phyloP scores from a whole-genome alignment of 2,329 filamentous ascomycete genomes.

The Apiospora kogelbergensis region DNA sequence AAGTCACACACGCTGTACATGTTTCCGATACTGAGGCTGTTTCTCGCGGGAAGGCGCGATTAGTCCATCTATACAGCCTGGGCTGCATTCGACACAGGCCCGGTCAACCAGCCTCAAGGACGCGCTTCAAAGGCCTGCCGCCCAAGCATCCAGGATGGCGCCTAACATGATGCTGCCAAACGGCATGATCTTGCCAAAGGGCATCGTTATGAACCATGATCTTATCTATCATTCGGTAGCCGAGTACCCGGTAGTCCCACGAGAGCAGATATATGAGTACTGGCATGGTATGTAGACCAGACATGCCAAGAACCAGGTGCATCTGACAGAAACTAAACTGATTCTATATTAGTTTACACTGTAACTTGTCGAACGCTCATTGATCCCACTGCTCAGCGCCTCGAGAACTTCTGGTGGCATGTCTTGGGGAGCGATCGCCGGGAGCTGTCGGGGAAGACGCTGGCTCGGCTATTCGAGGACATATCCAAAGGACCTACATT shows the following conservation, averaged over 20 bases:
- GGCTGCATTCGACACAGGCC: not conserved
- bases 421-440: slow-evolving; percentile 61
- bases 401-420: slow-evolving; percentile 68
- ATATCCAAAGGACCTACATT: slow-evolving; percentile 59
- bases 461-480: slow-evolving; percentile 57
- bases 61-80: not conserved
- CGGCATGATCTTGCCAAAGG: slow-evolving; percentile 49
- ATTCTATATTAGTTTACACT: slow-evolving; percentile 51
- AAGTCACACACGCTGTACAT: not conserved
- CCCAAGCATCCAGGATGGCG: not conserved
- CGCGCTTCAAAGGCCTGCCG: not conserved
- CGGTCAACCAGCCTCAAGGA: not conserved
- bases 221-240: slow-evolving; percentile 56
- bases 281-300: slow-evolving; percentile 50
- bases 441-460: slow-evolving; percentile 49
- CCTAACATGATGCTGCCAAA: slow-evolving; percentile 7
- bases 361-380: slow-evolving; percentile 57
- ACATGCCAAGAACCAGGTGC: not conserved
- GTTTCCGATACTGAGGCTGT: slow-evolving; percentile 8
- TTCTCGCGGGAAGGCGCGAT: not conserved
- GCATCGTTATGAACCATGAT: slow-evolving; percentile 54
- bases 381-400: slow-evolving; percentile 61
- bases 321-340: slow-evolving; percentile 12
- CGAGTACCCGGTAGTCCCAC: slow-evolving; percentile 47
- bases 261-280: slow-evolving; percentile 54